Conservation (phyloP, 1,284 basidiomycete species). For the Rhodotorula mucilaginosa region DNA sequence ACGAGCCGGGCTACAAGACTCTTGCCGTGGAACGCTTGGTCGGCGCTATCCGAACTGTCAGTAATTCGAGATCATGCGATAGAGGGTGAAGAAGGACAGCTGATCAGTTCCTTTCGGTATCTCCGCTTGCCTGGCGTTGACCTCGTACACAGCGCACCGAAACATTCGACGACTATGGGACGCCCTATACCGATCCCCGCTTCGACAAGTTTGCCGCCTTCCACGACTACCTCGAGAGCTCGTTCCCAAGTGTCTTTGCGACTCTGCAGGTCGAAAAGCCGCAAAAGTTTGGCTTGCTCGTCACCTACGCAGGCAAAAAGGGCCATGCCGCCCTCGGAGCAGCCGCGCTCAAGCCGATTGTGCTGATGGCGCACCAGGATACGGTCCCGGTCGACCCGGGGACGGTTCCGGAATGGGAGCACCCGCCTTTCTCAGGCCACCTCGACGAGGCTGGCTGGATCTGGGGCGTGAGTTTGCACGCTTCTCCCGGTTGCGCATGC, state of each 20-base stretch:
- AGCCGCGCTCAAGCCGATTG: constrained; percentile 48
- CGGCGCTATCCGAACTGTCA: constrained; percentile 29
- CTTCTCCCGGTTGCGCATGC: neutral
- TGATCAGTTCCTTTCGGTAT: neutral
- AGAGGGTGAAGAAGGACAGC: too few species aligned
- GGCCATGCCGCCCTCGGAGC: constrained; percentile 26
- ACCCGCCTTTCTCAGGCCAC: constrained; percentile 55
- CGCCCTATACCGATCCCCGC: constrained; percentile 46
- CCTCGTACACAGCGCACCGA: constrained; percentile 44
- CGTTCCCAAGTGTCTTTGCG: constrained; percentile 48
- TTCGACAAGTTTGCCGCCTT: constrained; percentile 50
- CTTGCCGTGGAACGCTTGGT: constrained; percentile 23
- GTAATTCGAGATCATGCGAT: neutral
- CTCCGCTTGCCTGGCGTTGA: neutral
- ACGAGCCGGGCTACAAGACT: constrained; percentile 22
- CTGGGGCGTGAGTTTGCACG: constrained; percentile 50
- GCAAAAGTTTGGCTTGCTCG: constrained; percentile 52
- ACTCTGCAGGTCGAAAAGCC: constrained; percentile 50
- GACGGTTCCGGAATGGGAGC: constrained; percentile 54
- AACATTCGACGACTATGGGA: constrained; percentile 51
- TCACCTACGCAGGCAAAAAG: constrained; percentile 52
- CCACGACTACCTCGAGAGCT: constrained; percentile 48
- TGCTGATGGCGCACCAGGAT: constrained; percentile 52
- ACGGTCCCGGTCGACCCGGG: constrained; percentile 52
- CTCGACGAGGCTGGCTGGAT: constrained; percentile 53